Evolutionary conservation across 768 basidiomycete genomes (phyloP), one percentile per base, ranked within the genome.

Genomic region (Cystofilobasidium capitatum): DNA sequence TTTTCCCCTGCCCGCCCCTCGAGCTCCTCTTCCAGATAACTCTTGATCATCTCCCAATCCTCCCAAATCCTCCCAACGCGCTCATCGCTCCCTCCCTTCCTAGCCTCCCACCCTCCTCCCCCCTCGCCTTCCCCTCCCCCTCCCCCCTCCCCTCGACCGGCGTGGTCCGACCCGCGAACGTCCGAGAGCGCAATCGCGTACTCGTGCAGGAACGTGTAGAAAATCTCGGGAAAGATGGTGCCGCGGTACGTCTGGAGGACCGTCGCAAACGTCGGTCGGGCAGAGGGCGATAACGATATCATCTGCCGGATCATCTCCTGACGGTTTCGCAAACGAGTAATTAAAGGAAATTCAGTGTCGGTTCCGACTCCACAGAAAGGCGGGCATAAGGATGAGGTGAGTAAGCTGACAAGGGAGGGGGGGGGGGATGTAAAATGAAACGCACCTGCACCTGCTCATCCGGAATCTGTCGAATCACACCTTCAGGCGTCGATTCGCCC

Each of bases 191-290:
- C 86, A 3, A 86, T 82, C 65, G 89, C 83, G 71, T 96, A 97
- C 72, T 88, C 88, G 75, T 93, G 88, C 13, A 98, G 81, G 79
- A 94, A 97, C 2, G 91, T 88, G 78, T 96, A 97, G 77, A 98
- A 98, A 36, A 84, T 85, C 72, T 93, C 91, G 0, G 94, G 92
- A 70, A 98, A 88, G 57, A 93, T 86, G 12, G 82, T 82, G 0
- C 85, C 88, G 54, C 90, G 83, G 4, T 85, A 87, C 1, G 81
- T 83, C 33, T 88, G 84, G 44, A 98, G 79, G 9, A 91, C 79
- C 2, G 81, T 82, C 73, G 89, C 88, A 75, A 94, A 97, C 0
- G 2, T 82, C 79, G 0, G 80, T 71, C 0, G 93, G 87, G 69
- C 93, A 86, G 29, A 93, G 82, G 17, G 83, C 81, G 62, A n/a